Base-by-base conservation (phyloP, 2,329 filamentous ascomycete genomes). In the Xylaria sp. region DNA sequence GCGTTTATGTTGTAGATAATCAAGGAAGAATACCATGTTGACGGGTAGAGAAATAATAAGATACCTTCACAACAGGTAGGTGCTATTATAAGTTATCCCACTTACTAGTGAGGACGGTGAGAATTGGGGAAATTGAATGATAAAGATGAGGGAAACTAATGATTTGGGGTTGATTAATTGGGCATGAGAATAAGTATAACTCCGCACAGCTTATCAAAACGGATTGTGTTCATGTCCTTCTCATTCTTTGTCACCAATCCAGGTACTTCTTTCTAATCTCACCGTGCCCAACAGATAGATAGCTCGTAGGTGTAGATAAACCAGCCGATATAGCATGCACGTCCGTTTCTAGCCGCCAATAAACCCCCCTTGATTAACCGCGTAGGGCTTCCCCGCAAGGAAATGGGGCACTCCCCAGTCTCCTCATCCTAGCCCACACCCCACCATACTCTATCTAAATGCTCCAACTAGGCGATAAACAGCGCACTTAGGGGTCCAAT, bases 1-100 rank as follows among this genome's bases (percentile, higher is more conserved):
- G 69, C 86, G 86, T 73, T 86, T 86, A 79, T 94, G 92, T 75
- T 91, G 87, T 74, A 93, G 84, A 76, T 93, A 93, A 68, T 85
- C 82, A 48, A 81, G 72, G 42, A 84, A 78, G 69, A 84, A 81
- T 37, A 82, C 79, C 81, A 83, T 84, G 42, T 65, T 72, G 59
- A 23, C 54, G 2, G 37, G 48, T 16, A 21, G 29, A 13, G 21
- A 40, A 21, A 10, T 44, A 12, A 59, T 25, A 9, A 25, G 40
- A n/a, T 4, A 21, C 35, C 48, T 44, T 32, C 18, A 3, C 9
- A n/a, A 16, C 2, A 35, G 6, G 6, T 35, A 35, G n/a, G n/a
- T n/a, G n/a, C 12, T 29, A 18, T n/a, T 54, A 21, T n/a, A 12
- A 21, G 16, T 21, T 40, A 57, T 37, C 4, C 37, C 13, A n/a